phyloP scores from a whole-genome alignment of 495 filamentous ascomycete genomes.

The Lasiosphaeriaceae sp. region DNA sequence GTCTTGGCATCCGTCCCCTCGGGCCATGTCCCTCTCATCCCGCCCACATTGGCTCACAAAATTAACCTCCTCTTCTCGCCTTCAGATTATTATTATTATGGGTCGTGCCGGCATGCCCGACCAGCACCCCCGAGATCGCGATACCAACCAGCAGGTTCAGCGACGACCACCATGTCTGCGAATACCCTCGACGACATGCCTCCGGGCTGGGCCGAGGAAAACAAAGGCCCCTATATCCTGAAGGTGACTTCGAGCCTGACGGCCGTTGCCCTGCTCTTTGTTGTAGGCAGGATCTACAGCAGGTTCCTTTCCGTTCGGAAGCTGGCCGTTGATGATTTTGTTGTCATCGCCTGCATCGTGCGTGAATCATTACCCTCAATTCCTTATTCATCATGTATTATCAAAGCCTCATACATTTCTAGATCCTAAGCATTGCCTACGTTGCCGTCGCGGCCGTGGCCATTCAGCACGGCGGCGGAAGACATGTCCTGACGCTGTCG shows the following conservation, averaged over 20 bases:
- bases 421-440: conserved; percentile 16
- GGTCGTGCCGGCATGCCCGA: no score
- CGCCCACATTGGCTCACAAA: no score
- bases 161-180: background rate
- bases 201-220: conserved; percentile 14
- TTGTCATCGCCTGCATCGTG: conserved; percentile 13
- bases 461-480: conserved; percentile 16
- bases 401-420: background rate
- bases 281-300: conserved; percentile 18
- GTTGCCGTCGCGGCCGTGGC: conserved; percentile 11
- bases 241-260: conserved; percentile 13
- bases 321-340: conserved; percentile 13
- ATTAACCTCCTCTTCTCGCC: no score
- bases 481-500: conserved; percentile 13
- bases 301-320: conserved; percentile 9
- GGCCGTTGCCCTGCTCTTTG: conserved; percentile 14
- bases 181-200: conserved; percentile 3
- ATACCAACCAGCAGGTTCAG: no score
- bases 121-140: no score
- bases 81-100: no score
- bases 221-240: conserved; percentile 18
- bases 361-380: no score
- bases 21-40: no score
- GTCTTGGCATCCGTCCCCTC: no score
- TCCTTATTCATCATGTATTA: background rate